Evolutionary conservation across 1,284 basidiomycete species (phyloP), one percentile per base, ranked within the genome.

Genomic region (Xerocomus amazonicus): DNA sequence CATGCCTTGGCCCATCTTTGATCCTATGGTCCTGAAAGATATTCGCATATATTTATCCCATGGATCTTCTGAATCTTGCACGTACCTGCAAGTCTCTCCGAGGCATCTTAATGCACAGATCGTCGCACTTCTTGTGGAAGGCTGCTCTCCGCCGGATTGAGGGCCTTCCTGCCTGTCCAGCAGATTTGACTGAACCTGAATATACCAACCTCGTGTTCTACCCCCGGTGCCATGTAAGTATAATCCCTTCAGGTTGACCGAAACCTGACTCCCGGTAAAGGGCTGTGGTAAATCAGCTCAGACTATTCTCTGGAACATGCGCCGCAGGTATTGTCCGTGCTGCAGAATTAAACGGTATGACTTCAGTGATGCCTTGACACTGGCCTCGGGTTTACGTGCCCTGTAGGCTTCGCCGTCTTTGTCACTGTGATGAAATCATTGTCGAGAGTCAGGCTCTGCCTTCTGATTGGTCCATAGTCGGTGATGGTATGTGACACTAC

Each of bases 121-220:
- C 63, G 12, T 62, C 66, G 0, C 28, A 12, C 0, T 56, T 51
- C 27, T 48, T 61, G 12, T 68, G 64, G 65, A 63, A 42, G 47
- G 46, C 42, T 26, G 43, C 56, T 31, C 57, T 57, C 4, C 45
- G 50, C n/a, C 61, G 47, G 14, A 36, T 62, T 3, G 35, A 53
- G 23, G 54, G 29, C 16, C 43, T 65, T 13, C 60, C 63, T 9
- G 46, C 43, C 33, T 62, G 61, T 29, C 72, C 71, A 9, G 43
- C 56, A 6, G 70, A 71, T 47, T 41, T 69, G 36, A 64, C 58
- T 12, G 70, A 71, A 41, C 63, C 66, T 3, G 50, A 59, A 27
- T 68, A 62, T 35, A 60, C 62, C 9, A 58, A 59, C 27, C 51
- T 67, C 17, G 43, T 62, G n/a, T 70, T 48, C 33, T 52, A 38